Conservation (phyloP, 495 filamentous ascomycete species). For the Rostrohypoxylon terebratum region DNA sequence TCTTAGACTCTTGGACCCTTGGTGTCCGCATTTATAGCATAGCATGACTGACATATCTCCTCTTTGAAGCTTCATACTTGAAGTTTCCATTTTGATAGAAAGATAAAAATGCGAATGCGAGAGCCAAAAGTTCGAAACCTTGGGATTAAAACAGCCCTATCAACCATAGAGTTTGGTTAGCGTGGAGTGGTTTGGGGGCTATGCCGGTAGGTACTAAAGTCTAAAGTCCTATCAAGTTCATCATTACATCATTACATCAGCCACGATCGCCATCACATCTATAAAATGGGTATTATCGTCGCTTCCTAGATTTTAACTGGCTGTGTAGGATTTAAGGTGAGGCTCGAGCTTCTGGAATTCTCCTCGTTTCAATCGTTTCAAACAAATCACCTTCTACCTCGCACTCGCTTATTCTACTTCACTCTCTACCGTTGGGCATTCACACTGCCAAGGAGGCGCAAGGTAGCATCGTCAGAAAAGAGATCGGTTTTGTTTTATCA, state of each 20-base stretch:
- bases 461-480: background rate
- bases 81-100: background rate
- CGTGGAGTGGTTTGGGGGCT: background rate
- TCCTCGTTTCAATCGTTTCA: conserved; percentile 7
- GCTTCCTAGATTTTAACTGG: conserved; percentile 1
- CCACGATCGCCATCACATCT: background rate
- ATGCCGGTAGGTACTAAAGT: background rate
- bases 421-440: background rate
- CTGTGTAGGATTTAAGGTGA: conserved; percentile 5
- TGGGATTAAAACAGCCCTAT: background rate
- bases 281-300: conserved; percentile 9
- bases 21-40: conserved; percentile 12
- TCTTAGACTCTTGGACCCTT: background rate
- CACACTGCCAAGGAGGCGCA: conserved; percentile 8
- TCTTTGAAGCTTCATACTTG: background rate
- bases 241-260: conserved; percentile 7
- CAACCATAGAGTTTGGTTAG: background rate
- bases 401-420: conserved; percentile 5
- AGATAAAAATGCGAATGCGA: conserved; percentile 4
- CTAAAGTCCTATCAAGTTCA: background rate
- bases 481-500: background rate
- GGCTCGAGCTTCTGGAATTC: conserved; percentile 21
- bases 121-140: background rate
- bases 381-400: background rate
- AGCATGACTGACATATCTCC: conserved; percentile 2